Conservation (phyloP, 805 yeast genomes). For the Scheffersomyces amazonensis region DNA sequence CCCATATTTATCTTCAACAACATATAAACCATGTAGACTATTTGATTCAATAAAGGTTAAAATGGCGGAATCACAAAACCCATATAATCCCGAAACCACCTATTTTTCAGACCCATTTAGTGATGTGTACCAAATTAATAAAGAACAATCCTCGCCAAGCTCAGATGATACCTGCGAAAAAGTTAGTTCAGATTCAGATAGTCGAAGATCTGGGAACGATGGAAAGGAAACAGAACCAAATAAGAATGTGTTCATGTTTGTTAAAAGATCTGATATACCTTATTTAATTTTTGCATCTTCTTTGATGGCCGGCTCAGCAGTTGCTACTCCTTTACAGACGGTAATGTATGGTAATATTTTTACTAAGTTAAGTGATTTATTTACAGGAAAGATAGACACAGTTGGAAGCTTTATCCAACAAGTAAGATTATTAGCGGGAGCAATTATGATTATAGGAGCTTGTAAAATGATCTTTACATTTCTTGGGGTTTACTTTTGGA, state of each 20-base stretch:
- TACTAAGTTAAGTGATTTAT: constrained; percentile 23
- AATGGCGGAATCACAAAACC: no score
- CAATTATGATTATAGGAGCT: constrained; percentile 31
- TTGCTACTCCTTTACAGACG: constrained; percentile 59
- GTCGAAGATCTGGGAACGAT: no score
- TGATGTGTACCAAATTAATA: no score
- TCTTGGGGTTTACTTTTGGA: constrained; percentile 60
- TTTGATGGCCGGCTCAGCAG: constrained; percentile 49
- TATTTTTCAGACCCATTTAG: constrained; percentile 3
- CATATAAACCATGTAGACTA: no score
- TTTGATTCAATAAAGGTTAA: no score
- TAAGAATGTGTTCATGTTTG: constrained; percentile 12
- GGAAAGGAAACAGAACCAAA: not conserved
- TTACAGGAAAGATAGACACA: constrained; percentile 26
- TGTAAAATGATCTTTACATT: constrained; percentile 38
- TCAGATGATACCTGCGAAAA: not conserved
- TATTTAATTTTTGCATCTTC: constrained; percentile 20
- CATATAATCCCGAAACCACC: not conserved
- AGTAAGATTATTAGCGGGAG: constrained; percentile 24
- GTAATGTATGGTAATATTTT: constrained; percentile 68
- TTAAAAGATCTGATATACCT: constrained; percentile 11
- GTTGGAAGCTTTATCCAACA: constrained; percentile 21
- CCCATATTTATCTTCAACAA: not conserved
- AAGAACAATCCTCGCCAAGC: not conserved
- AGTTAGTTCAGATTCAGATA: not conserved